Percentiles rank a stretch among this genome's conserved stretches.
Evolutionary conservation across 306 rosid genomes (phyloP).

Genomic region (Malus fusca): DNA sequence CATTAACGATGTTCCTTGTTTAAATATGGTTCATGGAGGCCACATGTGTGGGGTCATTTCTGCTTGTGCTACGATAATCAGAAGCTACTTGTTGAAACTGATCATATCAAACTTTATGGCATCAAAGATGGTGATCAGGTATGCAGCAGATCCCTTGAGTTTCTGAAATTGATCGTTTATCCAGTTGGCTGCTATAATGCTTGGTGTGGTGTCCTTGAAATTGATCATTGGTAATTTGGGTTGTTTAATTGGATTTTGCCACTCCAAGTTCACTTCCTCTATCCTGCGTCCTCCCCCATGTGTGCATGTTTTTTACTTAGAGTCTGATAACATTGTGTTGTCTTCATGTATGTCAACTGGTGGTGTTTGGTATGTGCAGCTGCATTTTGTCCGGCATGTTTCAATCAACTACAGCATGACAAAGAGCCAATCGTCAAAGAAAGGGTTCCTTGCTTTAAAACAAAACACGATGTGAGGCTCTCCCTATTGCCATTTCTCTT

Average conservation of each 20-base stretch:
- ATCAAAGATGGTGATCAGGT: constrained; percentile 89
- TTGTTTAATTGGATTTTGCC: not conserved
- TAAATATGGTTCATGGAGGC: constrained; percentile 41
- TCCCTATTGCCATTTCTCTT: not conserved
- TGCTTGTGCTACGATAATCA: constrained; percentile 68
- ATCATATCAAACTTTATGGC: constrained; percentile 46
- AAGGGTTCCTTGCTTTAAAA: constrained; percentile 20
- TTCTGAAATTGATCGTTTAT: not conserved
- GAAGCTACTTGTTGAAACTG: constrained; percentile 48
- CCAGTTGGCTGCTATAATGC: not conserved
- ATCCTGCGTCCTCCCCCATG: not conserved
- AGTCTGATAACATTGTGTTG: not conserved
- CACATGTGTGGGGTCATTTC: constrained; percentile 81
- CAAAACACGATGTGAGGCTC: constrained; percentile 33
- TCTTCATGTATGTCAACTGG: constrained; percentile 1
- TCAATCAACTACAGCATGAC: constrained; percentile 40
- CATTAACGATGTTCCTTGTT: not conserved
- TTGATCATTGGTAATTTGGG: not conserved
- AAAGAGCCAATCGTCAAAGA: constrained; percentile 34
- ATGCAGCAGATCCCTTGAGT: constrained; percentile 12
- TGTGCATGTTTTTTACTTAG: not conserved
- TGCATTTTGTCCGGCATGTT: constrained; percentile 58
- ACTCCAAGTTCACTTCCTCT: not conserved
- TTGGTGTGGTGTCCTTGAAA: not conserved
- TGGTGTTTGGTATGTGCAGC: constrained; percentile 42